Evolutionary conservation across 2,329 filamentous ascomycete species (phyloP).

Genomic region (Cordyceps cicadae): DNA sequence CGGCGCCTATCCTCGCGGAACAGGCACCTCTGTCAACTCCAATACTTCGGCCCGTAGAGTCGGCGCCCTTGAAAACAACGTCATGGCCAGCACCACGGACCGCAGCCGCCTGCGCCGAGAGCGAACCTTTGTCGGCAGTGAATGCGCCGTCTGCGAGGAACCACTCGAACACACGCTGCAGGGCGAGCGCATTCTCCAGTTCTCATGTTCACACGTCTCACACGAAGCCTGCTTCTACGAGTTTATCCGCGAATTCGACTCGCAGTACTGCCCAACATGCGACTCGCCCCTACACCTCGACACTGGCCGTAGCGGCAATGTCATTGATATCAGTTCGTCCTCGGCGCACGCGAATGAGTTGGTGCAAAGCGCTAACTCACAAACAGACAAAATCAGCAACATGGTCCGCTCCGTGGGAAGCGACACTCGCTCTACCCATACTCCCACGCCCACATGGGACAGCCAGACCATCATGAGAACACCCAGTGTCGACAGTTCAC

Average conservation of each 20-base stretch:
- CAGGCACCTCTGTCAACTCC: conserved; percentile 22
- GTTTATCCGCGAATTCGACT: conserved; percentile 90
- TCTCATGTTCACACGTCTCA: conserved; percentile 93
- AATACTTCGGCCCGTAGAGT: conserved; percentile 28
- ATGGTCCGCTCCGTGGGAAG: conserved; percentile 73
- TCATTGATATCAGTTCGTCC: conserved; percentile 72
- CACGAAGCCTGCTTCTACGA: conserved; percentile 99
- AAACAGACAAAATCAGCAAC: conserved; percentile 82
- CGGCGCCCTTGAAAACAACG: conserved; percentile 32
- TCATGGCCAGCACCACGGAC: conserved; percentile 48
- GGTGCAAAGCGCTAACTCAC: conserved; percentile 19
- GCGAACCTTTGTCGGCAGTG: conserved; percentile 87
- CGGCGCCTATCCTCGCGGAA: conserved; percentile 22
- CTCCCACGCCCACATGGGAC: conserved; percentile 63
- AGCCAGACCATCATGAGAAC: conserved; percentile 44
- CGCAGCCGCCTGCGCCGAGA: conserved; percentile 74
- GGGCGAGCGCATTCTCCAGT: conserved; percentile 88
- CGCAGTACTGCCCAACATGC: conserved; percentile 89
- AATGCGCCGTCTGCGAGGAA: conserved; percentile 95
- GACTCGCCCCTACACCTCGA: conserved; percentile 87
- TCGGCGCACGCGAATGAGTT: conserved; percentile 17
- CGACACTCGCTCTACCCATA: conserved; percentile 49
- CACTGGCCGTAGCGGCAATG: conserved; percentile 85
- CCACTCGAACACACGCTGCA: conserved; percentile 89
- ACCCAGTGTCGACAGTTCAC: conserved; percentile 38